Evolutionary conservation across 2,329 filamentous ascomycete genomes (phyloP).

Genomic region (Laburnicola sp.): DNA sequence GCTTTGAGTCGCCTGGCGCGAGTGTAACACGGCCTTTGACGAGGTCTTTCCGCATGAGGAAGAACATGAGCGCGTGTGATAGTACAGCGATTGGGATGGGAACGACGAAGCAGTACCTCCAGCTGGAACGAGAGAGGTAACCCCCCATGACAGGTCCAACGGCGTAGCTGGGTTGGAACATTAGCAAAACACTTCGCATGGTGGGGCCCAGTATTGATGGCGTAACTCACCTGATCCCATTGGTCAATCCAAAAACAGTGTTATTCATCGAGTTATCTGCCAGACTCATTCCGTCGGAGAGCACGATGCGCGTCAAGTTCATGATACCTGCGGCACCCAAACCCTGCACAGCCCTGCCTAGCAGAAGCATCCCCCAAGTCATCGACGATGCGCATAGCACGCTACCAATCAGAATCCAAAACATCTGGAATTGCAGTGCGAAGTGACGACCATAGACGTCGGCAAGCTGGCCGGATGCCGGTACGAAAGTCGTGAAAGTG

Average conservation of each 20-base stretch:
- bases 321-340: constrained; percentile 64
- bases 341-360: constrained; percentile 67
- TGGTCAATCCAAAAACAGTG: constrained; percentile 65
- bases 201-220: too few relatives aligned
- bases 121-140: constrained; percentile 58
- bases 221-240: constrained; percentile 55
- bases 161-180: constrained; percentile 51
- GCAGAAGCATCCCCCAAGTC: constrained; percentile 61
- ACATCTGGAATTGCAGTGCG: constrained; percentile 60
- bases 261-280: constrained; percentile 73
- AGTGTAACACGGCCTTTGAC: constrained; percentile 55
- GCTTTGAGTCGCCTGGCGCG: constrained; percentile 29
- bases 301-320: constrained; percentile 63
- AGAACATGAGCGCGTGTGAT: constrained; percentile 58
- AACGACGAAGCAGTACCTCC: constrained; percentile 70
- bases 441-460: constrained; percentile 67
- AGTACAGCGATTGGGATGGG: constrained; percentile 43
- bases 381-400: constrained; percentile 64
- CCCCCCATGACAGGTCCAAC: constrained; percentile 65
- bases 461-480: constrained; percentile 65
- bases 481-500: constrained; percentile 68
- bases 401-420: constrained; percentile 59
- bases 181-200: too few relatives aligned
- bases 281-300: constrained; percentile 67
- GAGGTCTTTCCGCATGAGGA: constrained; percentile 62